phyloP scores from a whole-genome alignment of 768 basidiomycete species.

The Neoboletus magnificus region DNA sequence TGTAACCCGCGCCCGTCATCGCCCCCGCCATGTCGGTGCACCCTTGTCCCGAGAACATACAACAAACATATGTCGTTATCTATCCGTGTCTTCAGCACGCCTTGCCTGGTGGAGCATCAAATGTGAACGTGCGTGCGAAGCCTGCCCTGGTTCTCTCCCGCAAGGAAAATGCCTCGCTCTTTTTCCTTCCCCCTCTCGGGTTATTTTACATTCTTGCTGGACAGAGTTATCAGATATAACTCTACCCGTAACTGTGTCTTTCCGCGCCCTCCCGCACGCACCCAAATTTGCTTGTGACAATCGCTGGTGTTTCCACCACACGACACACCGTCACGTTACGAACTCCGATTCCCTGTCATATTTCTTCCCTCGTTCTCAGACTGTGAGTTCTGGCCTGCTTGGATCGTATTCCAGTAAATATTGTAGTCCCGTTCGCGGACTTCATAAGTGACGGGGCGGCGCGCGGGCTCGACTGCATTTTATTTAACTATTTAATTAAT shows the following conservation, averaged over 20 bases:
- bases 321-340: not conserved
- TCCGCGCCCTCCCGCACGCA: not conserved
- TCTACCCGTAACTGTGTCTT: not conserved
- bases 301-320: not conserved
- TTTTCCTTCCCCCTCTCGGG: slow-evolving; percentile 6
- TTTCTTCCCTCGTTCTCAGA: not conserved
- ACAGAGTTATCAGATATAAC: slow-evolving; percentile 7
- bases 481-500: slow-evolving; percentile 1
- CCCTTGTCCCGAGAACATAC: not conserved
- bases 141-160: slow-evolving; percentile 12
- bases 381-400: not conserved
- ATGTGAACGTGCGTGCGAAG: slow-evolving; percentile 28
- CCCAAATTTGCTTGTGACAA: not conserved
- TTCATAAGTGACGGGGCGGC: not conserved
- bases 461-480: not conserved
- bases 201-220: slow-evolving; percentile 1
- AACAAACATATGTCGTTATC: not conserved
- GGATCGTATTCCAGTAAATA: not conserved
- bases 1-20: not conserved
- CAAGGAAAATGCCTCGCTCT: slow-evolving; percentile 12
- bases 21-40: not conserved
- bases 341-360: not conserved
- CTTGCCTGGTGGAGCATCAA: slow-evolving; percentile 21
- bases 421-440: not conserved
- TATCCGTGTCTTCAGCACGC: slow-evolving; percentile 7